Conservation (phyloP, 257 asterid species). For the Gentiana straminea region DNA sequence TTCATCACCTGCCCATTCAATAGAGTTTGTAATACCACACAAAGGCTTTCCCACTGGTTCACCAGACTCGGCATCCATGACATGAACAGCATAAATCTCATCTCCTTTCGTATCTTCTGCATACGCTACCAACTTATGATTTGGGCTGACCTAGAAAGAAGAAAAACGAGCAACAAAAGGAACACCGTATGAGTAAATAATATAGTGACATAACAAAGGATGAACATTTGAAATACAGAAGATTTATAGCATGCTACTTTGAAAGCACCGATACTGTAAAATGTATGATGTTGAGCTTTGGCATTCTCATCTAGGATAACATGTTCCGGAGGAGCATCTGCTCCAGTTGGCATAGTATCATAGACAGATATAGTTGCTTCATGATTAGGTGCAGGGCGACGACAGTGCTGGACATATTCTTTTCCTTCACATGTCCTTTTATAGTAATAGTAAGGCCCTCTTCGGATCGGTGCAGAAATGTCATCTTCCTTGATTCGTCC, state of each 20-base stretch:
- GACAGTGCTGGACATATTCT: slow-evolving; percentile 70
- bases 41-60: slow-evolving; percentile 60
- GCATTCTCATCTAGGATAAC: slow-evolving; percentile 80
- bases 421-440: slow-evolving; percentile 77
- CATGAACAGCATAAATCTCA: slow-evolving; percentile 69
- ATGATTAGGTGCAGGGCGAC: slow-evolving; percentile 47
- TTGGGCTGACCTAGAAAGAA: slow-evolving; percentile 65
- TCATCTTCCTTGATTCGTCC: slow-evolving; percentile 89
- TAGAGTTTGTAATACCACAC: slow-evolving; percentile 47
- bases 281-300: slow-evolving; percentile 56
- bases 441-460: slow-evolving; percentile 75
- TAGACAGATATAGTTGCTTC: slow-evolving; percentile 42
- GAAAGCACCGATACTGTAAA: slow-evolving; percentile 62
- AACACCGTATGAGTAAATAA: slow-evolving; percentile 3
- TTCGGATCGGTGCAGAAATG: slow-evolving; percentile 57
- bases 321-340: slow-evolving; percentile 82
- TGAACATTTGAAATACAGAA: background rate
- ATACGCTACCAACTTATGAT: slow-evolving; percentile 72
- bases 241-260: slow-evolving; percentile 33
- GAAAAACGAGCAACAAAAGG: background rate
- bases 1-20: slow-evolving; percentile 85
- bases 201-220: slow-evolving; percentile 1
- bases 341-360: slow-evolving; percentile 75
- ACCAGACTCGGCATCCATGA: slow-evolving; percentile 74
- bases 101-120: slow-evolving; percentile 93